Percentiles rank a stretch among this genome's conserved stretches.
Evolutionary conservation across 2,329 filamentous ascomycete species (phyloP).

Genomic region (Colletotrichum spaethianum): DNA sequence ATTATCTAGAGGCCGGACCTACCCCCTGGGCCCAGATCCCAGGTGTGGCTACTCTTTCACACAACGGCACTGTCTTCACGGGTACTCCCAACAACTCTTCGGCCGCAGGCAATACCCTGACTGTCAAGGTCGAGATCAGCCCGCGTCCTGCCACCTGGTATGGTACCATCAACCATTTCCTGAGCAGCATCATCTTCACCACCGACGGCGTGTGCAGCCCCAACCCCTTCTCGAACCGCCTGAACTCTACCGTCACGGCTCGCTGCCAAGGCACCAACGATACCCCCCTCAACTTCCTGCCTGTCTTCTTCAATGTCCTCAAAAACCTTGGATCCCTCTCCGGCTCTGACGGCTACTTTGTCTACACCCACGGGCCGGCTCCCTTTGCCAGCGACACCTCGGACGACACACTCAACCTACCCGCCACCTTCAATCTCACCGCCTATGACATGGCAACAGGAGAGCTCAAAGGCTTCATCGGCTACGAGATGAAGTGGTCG

Average conservation of each 20-base stretch:
- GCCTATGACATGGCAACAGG: conserved; percentile 30
- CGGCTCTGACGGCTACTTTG: conserved; percentile 28
- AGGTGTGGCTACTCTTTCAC: not conserved
- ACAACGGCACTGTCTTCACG: conserved; percentile 17
- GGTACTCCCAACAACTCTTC: conserved; percentile 9
- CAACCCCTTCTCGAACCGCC: conserved; percentile 29
- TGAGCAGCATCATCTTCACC: conserved; percentile 35
- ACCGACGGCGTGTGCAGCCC: conserved; percentile 35
- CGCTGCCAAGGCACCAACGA: conserved; percentile 32
- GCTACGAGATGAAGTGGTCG: conserved; percentile 33
- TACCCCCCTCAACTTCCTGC: conserved; percentile 35
- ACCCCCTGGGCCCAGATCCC: conserved; percentile 28
- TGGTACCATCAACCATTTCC: conserved; percentile 32
- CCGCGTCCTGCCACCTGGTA: conserved; percentile 36
- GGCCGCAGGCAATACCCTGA: conserved; percentile 2
- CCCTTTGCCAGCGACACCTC: conserved; percentile 38
- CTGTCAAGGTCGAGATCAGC: conserved; percentile 25
- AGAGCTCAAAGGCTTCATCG: conserved; percentile 33
- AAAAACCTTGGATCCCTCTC: conserved; percentile 40
- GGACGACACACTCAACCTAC: conserved; percentile 36
- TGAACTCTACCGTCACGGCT: conserved; percentile 38
- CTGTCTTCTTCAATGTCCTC: conserved; percentile 35
- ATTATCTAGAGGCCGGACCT: conserved; percentile 48
- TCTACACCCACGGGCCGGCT: conserved; percentile 16
- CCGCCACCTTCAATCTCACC: conserved; percentile 31